Percentiles rank a stretch among this genome's conserved stretches.
Evolutionary conservation across 352 stramenopile species (phyloP).

Genomic region (Phytopythium ostracodes): DNA sequence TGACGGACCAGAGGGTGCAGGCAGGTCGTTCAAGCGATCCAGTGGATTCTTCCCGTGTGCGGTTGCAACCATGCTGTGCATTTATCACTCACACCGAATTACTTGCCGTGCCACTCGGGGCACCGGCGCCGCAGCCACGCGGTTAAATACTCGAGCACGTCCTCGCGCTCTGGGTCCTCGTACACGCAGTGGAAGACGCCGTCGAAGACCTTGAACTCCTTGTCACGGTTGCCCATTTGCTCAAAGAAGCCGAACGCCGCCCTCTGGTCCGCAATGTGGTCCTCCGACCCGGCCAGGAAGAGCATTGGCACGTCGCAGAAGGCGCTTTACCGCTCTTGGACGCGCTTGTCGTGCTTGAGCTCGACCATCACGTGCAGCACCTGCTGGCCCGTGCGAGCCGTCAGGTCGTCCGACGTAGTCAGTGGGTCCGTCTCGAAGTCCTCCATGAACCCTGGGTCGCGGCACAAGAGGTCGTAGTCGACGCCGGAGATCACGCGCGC

Average conservation of each 20-base stretch:
- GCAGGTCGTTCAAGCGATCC: too few species aligned
- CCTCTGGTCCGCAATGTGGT: slow-evolving; percentile 36
- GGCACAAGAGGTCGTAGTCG: slow-evolving; percentile 28
- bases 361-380: slow-evolving; percentile 22
- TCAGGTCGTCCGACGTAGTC: slow-evolving; percentile 42
- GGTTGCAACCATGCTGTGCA: too few species aligned
- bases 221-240: slow-evolving; percentile 36
- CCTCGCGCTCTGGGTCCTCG: slow-evolving; percentile 37
- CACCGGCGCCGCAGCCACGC: slow-evolving; percentile 15
- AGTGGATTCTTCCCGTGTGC: too few species aligned
- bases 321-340: slow-evolving; percentile 9
- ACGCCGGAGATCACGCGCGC: slow-evolving; percentile 44
- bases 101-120: neutral
- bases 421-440: slow-evolving; percentile 55
- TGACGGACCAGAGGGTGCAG: too few species aligned
- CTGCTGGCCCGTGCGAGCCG: slow-evolving; percentile 23
- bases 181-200: slow-evolving; percentile 54
- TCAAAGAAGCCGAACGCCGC: slow-evolving; percentile 32
- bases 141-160: slow-evolving; percentile 15
- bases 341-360: slow-evolving; percentile 22
- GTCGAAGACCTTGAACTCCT: slow-evolving; percentile 45
- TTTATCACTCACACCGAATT: neutral
- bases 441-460: slow-evolving; percentile 38
- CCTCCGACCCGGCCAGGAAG: slow-evolving; percentile 41
- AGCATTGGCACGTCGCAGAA: slow-evolving; percentile 25